A percentile compares a stretch with the other conserved stretches of the same genome.
phyloP scores from a whole-genome alignment of 1,284 basidiomycete species.

The Athelia psychrophila region DNA sequence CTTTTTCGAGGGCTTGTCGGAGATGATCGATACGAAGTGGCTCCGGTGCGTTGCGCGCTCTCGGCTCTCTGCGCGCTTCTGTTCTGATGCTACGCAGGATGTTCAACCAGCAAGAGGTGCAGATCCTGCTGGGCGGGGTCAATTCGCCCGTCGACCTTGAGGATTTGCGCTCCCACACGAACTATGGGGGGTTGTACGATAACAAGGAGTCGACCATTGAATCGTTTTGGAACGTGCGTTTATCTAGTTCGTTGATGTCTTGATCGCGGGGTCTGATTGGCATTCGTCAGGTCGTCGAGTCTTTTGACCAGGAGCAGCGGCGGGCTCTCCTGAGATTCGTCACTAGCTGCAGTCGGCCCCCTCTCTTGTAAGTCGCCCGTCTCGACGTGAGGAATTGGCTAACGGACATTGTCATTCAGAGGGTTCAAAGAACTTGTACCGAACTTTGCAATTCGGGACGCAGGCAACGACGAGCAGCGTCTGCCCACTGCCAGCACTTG shows the following conservation, averaged over 20 bases:
- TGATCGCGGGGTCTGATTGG: no score
- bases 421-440: constrained; percentile 89
- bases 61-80: background rate
- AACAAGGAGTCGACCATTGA: constrained; percentile 68
- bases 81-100: constrained; percentile 41
- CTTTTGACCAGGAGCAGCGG: constrained; percentile 72
- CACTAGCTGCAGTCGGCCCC: constrained; percentile 88
- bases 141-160: constrained; percentile 81
- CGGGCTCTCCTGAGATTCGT: constrained; percentile 80
- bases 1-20: constrained; percentile 83
- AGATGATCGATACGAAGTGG: constrained; percentile 90
- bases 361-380: constrained; percentile 59
- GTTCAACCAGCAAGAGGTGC: constrained; percentile 94
- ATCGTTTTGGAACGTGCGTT: constrained; percentile 71
- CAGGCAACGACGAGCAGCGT: constrained; percentile 69
- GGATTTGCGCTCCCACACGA: constrained; percentile 73
- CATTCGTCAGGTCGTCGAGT: constrained; percentile 57
- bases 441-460: constrained; percentile 81
- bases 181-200: constrained; percentile 77
- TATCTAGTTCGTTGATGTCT: constrained; percentile 1
- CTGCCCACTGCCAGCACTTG: constrained; percentile 84
- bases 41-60: constrained; percentile 50
- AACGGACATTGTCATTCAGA: constrained; percentile 30
- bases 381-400: constrained; percentile 1
- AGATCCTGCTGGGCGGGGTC: constrained; percentile 82